Base-by-base conservation (phyloP, 257 asterid species). In the Solanum pimpinellifolium region DNA sequence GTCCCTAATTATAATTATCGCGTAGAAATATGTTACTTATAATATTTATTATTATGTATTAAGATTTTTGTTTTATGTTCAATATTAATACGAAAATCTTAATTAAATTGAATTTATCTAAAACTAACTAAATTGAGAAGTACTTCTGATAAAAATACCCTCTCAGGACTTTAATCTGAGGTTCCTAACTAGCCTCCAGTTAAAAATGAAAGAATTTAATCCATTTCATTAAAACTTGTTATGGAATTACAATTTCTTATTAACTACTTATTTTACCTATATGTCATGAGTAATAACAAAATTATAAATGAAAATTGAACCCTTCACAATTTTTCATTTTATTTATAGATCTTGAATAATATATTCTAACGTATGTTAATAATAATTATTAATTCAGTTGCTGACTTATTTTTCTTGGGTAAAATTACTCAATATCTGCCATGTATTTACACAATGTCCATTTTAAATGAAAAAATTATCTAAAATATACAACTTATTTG, bases 141-240 rank as follows among this genome's bases (percentile, higher is more conserved):
- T 49, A 49, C 21, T 49, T 49, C 9, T 3, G 1, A 49, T 49
- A 6, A 49, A 49, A 49, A 49, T 5, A 49, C 0, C 6, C 60
- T 49, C 3, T 52, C 60, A 52, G 1, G 7, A 0, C 11, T 52
- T 52, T 2, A 52, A 52, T 0, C 1, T 10, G 1, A 52, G 10
- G 0, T 4, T 11, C 18, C 62, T 52, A 52, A 52, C 62, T 52
- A 18, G 2, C 7, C 4, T 52, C 11, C 18, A 52, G n/a, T 52
- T 52, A 52, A 52, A 18, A 52, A 7, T 52, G 11, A 2, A 7
- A 9, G 0, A 18, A 52, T 52, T 18, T 2, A 16, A 52, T 6
- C 62, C 62, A 52, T 52, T 7, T 52, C 62, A 52, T 9, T 18
- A 18, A 6, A 52, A 6, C 10, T 18, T 52, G 4, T 16, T 52